Base-by-base conservation (phyloP, 371 early-diverging fungal genomes). In the Haplosporangium sp. region DNA sequence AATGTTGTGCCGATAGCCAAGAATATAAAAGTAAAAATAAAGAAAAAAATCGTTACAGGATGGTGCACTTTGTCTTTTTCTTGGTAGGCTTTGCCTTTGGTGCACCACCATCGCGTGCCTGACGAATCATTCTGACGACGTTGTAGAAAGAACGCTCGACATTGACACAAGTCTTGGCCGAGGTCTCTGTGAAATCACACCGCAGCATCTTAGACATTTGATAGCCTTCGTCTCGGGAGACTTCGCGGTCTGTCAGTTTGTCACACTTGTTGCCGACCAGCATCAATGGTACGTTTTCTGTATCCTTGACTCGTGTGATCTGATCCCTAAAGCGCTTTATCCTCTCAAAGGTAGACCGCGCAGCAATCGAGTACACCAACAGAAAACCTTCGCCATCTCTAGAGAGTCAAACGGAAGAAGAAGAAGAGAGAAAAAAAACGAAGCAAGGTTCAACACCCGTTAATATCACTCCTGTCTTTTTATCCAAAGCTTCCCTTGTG, bases 251-350 rank as follows among this genome's bases (percentile, higher is more conserved):
- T 40, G 86, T 86, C 36, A 89, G 82, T 70, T 92, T 87, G 79
- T 96, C 96, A 59, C 91, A 91, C 85, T 98, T 97, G 86, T 98
- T 99, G 59, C 97, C 99, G 20, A 99, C 94, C 29, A 99, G 84
- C 83, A 96, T 92, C 81, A 96, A 85, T 18, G 96, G 96, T 20
- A 94, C 89, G 59, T 88, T 84, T 40, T 91, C 91, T 55, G 87
- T 81, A 69, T 95, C 95, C 81, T 95, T 95, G 41, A 95, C 95
- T 36, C 95, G 89, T 66, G 85, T 83, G 59, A 95, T 95, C 80
- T 95, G 96, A 64, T 94, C 90, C 55, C 88, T 82, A 83, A 95
- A 95, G 68, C 89, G 86, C 70, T 90, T 88, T 70, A 95, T 90
- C 37, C 93, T 88, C 74, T 95, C 95, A 74, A 94, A 96, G 12